These are phyloP conservation scores for Immersiella caudata DNA, from an alignment of 495 filamentous ascomycete genomes.

Conservation along the genomic window DNA sequence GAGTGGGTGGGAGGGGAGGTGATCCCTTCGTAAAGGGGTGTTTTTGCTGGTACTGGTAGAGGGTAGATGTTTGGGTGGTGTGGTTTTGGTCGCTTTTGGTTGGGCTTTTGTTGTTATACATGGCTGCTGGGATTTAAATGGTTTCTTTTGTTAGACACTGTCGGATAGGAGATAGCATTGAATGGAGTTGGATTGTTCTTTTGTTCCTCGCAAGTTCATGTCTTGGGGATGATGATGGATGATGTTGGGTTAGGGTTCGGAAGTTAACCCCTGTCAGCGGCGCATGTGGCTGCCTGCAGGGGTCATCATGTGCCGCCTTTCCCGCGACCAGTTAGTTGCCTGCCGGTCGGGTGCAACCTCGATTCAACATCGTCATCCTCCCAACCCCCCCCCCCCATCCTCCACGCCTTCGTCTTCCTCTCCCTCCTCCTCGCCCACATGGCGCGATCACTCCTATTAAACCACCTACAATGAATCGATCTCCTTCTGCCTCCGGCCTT, in stretches of 20 bases:
- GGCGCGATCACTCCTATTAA: background rate
- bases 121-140: too few relatives aligned
- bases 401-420: background rate
- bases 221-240: background rate
- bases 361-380: too few relatives aligned
- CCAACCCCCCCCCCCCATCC: background rate
- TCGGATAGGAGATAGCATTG: background rate
- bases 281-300: background rate
- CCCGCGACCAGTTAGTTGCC: background rate
- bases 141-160: background rate
- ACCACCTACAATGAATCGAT: conserved; percentile 30
- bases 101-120: background rate
- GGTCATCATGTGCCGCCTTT: background rate
- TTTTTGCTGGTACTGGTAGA: too few relatives aligned
- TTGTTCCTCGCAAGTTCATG: background rate
- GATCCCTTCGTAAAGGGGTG: too few relatives aligned
- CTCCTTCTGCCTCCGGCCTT: conserved; percentile 51
- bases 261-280: background rate
- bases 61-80: too few relatives aligned
- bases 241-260: background rate
- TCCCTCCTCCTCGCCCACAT: background rate
- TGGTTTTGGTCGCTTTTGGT: background rate
- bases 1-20: background rate
- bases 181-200: background rate
- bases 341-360: background rate